Evolutionary conservation across 345 rosid species (phyloP).

Genomic region (Linum lewisii): DNA sequence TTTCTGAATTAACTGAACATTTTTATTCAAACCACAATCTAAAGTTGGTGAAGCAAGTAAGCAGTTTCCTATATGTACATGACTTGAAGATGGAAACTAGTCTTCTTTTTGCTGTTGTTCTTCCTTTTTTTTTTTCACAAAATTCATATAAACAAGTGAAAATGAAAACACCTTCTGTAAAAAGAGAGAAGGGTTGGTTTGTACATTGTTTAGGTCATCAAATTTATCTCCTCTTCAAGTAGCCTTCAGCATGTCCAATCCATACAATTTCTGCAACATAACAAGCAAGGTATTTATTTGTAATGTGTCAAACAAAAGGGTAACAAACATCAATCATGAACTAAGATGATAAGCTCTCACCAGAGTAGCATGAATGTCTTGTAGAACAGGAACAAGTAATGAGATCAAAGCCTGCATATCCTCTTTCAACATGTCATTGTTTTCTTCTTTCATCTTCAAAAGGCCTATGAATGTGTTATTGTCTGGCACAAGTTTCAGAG

Average conservation of each 20-base stretch:
- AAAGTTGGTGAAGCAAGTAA: too few species aligned
- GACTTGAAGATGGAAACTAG: too few species aligned
- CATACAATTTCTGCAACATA: slow-evolving; percentile 44
- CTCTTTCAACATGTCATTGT: slow-evolving; percentile 35
- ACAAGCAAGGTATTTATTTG: neutral
- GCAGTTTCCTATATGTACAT: too few species aligned
- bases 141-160: too few species aligned
- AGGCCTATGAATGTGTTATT: slow-evolving; percentile 47
- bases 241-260: slow-evolving; percentile 51
- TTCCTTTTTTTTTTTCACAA: too few species aligned
- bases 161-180: too few species aligned
- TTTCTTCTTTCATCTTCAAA: slow-evolving; percentile 39
- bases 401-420: slow-evolving; percentile 49
- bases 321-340: too few species aligned
- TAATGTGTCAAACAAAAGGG: neutral
- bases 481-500: slow-evolving; percentile 64
- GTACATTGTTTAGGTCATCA: too few species aligned
- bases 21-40: too few species aligned
- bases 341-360: slow-evolving; percentile 22
- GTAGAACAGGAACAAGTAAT: slow-evolving; percentile 44
- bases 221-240: slow-evolving; percentile 19
- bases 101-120: too few species aligned
- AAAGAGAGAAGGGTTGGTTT: too few species aligned
- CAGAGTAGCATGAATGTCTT: slow-evolving; percentile 53
- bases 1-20: too few species aligned